Evolutionary conservation across 257 asterid genomes (phyloP).

Genomic region (Capsicum rhomboideum): DNA sequence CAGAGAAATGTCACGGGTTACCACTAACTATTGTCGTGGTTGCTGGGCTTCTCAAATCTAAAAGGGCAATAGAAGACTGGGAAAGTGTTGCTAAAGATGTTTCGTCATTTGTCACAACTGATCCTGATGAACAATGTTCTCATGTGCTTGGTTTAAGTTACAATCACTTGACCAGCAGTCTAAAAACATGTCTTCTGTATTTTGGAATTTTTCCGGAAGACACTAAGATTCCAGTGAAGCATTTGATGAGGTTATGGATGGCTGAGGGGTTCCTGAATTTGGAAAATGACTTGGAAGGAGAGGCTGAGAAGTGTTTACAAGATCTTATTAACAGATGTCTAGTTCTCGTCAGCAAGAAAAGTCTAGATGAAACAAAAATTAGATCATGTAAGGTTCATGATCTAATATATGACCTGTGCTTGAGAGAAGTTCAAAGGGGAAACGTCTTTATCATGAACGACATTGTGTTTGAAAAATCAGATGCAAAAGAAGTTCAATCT

Average conservation of each 20-base stretch:
- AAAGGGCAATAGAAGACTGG: not conserved
- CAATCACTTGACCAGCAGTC: not conserved
- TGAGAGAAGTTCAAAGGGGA: not conserved
- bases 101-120: not conserved
- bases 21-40: not conserved
- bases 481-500: fast-evolving
- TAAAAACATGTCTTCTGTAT: slow-evolving; percentile 1
- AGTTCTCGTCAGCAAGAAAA: not conserved
- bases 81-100: not conserved
- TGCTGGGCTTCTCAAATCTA: not conserved
- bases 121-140: not conserved
- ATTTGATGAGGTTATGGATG: not conserved
- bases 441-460: not conserved
- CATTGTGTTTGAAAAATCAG: not conserved
- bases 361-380: not conserved
- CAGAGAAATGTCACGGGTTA: too few species aligned
- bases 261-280: slow-evolving; percentile 10
- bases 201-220: not conserved
- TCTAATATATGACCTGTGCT: not conserved
- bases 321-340: slow-evolving; percentile 7
- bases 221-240: not conserved
- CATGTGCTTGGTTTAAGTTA: not conserved
- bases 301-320: not conserved
- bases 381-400: slow-evolving; percentile 8
- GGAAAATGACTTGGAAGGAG: not conserved